Percentiles rank a stretch among this genome's conserved stretches.
Evolutionary conservation across 192 early-diverging fungal species (phyloP).

Genomic region (Coemansia aciculifera): DNA sequence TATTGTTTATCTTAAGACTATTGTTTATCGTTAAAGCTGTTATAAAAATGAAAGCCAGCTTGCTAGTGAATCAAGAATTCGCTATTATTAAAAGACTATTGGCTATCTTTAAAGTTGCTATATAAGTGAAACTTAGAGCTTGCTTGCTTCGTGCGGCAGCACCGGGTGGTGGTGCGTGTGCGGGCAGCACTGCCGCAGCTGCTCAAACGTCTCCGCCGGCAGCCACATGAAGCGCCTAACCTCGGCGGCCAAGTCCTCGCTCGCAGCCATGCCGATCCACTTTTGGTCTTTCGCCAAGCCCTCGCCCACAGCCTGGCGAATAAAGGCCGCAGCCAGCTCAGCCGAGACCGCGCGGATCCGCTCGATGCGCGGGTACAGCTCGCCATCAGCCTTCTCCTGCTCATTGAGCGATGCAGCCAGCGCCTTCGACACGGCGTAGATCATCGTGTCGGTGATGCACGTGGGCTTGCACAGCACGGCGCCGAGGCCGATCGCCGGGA

Average conservation of each 20-base stretch:
- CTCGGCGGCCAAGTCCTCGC: constrained; percentile 18
- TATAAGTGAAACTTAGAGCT: too few species aligned
- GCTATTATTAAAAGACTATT: too few species aligned
- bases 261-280: constrained; percentile 26
- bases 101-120: too few species aligned
- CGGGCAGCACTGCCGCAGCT: constrained; percentile 24
- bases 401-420: constrained; percentile 71
- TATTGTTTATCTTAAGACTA: too few species aligned
- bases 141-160: too few species aligned
- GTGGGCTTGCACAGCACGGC: constrained; percentile 70
- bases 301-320: constrained; percentile 62
- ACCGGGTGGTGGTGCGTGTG: constrained; percentile 24
- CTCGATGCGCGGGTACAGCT: constrained; percentile 79
- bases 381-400: constrained; percentile 62
- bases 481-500: constrained; percentile 94
- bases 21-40: too few species aligned
- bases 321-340: constrained; percentile 75
- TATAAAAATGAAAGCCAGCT: too few species aligned
- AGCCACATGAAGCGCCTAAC: constrained; percentile 50
- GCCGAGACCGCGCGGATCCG: constrained; percentile 84
- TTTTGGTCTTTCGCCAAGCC: constrained; percentile 36
- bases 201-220: constrained; percentile 44
- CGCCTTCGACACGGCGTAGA: constrained; percentile 74
- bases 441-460: constrained; percentile 78
- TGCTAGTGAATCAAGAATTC: too few species aligned